Evolutionary conservation across 768 basidiomycete genomes (phyloP), one percentile per base, ranked within the genome.

Genomic region (Gloeophyllum trabeum): DNA sequence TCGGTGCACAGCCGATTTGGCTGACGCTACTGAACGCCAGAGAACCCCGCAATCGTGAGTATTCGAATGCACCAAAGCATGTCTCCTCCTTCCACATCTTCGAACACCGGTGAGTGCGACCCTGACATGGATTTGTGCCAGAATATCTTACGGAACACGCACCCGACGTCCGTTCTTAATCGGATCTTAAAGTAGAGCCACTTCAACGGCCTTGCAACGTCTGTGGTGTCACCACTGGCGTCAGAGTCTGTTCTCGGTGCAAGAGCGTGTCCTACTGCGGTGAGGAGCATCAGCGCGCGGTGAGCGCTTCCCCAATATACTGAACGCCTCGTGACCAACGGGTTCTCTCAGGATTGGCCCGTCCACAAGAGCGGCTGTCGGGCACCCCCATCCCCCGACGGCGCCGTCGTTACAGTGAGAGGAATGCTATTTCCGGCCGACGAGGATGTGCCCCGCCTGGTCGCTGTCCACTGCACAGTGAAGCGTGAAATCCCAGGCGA

Each of bases 291-390:
- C 39, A 40, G 19, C 13, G 16, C 7, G 16, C 6, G 18, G 22
- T 22, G 7, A 32, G 28, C 16, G 20, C 10, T 38, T 21, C 12
- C 12, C 10, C 13, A 10, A 14, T n/a, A n/a, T n/a, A n/a, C n/a
- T n/a, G n/a, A n/a, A n/a, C n/a, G n/a, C n/a, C n/a, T n/a, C n/a
- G n/a, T n/a, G n/a, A n/a, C n/a, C n/a, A n/a, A n/a, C n/a, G n/a
- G n/a, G n/a, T n/a, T n/a, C n/a, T n/a, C n/a, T n/a, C n/a, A 43
- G 43, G 43, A 43, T 24, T 43, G 43, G 43, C 3, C 16, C 18
- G 5, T 39, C 35, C 43, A 44, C 40, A 44, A 44, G 18, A 39
- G 25, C 12, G 18, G n/a, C 12, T 44, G 43, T 22, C 10, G 19
- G n/a, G 23, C 39, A 18, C 40, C 43, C 13, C 24, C 13, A 30